Evolutionary conservation across 129 eudicot genomes (phyloP), one percentile per base, ranked within the genome.

Genomic region (Flaveria robusta): DNA sequence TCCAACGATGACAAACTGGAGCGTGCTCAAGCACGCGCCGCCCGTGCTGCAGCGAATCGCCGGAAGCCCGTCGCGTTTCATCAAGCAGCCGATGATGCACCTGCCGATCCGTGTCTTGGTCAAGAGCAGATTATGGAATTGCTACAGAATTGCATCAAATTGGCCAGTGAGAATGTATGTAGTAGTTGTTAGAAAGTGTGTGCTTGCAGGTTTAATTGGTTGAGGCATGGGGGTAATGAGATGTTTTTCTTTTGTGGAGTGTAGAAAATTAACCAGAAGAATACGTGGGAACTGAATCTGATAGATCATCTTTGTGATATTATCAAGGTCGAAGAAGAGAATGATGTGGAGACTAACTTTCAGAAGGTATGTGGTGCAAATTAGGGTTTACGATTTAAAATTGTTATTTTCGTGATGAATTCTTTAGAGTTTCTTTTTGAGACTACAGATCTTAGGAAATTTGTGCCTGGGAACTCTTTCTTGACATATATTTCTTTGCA

Each of bases 261-360:
- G 83, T 82, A 91, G 96, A 94, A 91, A 89, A 94, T 94, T 29
- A 94, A 89, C 63, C 98, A 94, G 87, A 94, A 88, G 86, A 94
- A 94, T 63, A 94, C 92, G 22, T 91, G 98, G 97, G 98, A 94
- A 83, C 82, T 94, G 81, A 83, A 79, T 66, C 82, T 94, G 77
- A 94, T 94, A 31, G 97, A 94, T 69, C 97, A 94, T 72, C 86
- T 94, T 2, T 76, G 87, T 78, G 93, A 94, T 45, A 86, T 94
- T 64, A 81, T 94, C 13, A 94, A 86, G 65, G 90, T 89, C 0
- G 98, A 94, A 74, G 85, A 82, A 16, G 91, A 80, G 76, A 77
- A 83, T 68, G 92, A 87, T 14, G 77, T 82, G 0, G 93, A 87
- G 74, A 94, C 97, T 39, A 94, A 94, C 82, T 94, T 94, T 80